Conservation (phyloP, 2,329 filamentous ascomycete genomes). For the Didymella lethalis region DNA sequence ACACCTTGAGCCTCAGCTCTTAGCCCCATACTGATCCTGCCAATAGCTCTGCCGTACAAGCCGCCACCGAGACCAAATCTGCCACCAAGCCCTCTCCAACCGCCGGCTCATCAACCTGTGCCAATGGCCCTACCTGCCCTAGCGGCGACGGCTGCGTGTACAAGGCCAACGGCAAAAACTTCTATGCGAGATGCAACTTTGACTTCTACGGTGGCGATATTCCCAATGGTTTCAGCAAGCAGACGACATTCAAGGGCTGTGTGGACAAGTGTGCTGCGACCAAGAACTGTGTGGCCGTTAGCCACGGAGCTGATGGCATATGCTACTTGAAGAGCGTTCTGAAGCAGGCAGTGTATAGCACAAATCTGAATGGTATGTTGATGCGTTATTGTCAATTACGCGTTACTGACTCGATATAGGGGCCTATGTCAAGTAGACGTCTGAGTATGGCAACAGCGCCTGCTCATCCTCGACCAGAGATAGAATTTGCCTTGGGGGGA, state of each 20-base stretch:
- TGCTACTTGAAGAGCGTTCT: background rate
- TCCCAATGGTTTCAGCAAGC: background rate
- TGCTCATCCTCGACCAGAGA: no score
- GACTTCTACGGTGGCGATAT: slow-evolving; percentile 3
- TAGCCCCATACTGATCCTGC: background rate
- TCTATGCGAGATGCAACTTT: background rate
- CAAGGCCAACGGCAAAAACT: background rate
- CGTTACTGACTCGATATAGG: background rate
- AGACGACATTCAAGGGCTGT: background rate
- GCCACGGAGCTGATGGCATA: background rate
- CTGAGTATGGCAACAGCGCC: no score
- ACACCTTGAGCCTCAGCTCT: background rate
- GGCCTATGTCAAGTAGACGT: background rate
- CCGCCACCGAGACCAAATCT: slow-evolving; percentile 7
- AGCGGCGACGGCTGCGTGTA: background rate
- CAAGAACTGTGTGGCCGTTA: background rate
- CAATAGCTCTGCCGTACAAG: slow-evolving; percentile 1
- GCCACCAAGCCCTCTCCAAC: background rate
- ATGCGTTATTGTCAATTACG: background rate
- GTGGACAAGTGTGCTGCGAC: background rate
- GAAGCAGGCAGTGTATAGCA: background rate
- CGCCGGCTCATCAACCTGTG: slow-evolving; percentile 1
- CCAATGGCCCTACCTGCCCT: background rate
- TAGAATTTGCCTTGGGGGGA: no score
- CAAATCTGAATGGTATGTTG: background rate